Evolutionary conservation across 768 basidiomycete species (phyloP).

Genomic region (Coprinopsis sp.): DNA sequence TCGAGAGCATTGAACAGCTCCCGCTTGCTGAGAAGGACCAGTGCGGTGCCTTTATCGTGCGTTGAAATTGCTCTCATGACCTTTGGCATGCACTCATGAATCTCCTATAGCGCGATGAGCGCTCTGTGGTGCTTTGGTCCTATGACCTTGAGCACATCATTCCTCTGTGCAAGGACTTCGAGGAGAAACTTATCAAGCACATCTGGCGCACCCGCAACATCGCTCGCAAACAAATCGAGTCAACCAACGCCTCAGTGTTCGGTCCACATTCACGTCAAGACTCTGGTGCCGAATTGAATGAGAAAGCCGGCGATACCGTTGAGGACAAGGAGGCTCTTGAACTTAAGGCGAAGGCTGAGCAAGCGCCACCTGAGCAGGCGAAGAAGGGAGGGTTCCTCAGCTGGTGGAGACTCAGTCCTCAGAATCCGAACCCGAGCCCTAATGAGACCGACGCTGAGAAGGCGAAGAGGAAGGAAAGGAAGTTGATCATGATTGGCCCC

Average conservation of each 20-base stretch:
- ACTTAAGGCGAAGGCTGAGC: conserved; percentile 13
- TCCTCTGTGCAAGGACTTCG: conserved; percentile 65
- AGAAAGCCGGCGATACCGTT: conserved; percentile 22
- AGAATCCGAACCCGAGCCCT: conserved; percentile 11
- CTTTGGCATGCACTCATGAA: neutral
- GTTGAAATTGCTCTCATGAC: conserved; percentile 12
- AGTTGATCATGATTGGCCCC: conserved; percentile 59
- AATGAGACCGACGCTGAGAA: conserved; percentile 35
- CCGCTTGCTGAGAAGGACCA: conserved; percentile 84
- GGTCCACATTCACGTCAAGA: conserved; percentile 14
- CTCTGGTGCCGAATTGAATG: conserved; percentile 31
- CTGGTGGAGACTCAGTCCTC: conserved; percentile 45
- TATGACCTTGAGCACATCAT: conserved; percentile 68
- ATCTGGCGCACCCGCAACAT: conserved; percentile 59
- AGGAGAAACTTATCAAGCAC: conserved; percentile 74
- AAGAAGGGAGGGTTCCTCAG: conserved; percentile 8
- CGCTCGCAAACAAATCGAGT: conserved; percentile 14
- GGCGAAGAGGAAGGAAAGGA: conserved; percentile 35
- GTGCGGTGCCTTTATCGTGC: conserved; percentile 74
- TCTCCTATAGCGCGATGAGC: conserved; percentile 53
- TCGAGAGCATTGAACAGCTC: conserved; percentile 61
- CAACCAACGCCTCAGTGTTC: conserved; percentile 11
- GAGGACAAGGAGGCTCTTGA: conserved; percentile 19
- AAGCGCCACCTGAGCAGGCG: conserved; percentile 18
- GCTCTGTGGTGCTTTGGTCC: conserved; percentile 78